These are phyloP conservation scores for Ceratobasidium sp. DNA, from an alignment of 1,284 basidiomycete species.

Conservation along the genomic window DNA sequence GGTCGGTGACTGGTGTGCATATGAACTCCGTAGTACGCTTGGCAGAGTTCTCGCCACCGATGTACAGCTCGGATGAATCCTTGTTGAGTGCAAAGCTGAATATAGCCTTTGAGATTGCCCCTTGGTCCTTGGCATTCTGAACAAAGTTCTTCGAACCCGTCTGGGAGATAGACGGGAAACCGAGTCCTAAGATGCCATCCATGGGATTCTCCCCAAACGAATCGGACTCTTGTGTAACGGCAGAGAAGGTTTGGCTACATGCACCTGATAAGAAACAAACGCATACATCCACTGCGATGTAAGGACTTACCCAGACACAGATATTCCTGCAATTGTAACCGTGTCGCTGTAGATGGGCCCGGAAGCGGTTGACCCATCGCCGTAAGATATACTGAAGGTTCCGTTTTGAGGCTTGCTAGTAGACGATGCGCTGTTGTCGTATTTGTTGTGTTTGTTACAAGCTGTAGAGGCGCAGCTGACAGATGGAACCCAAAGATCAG, in stretches of 20 bases:
- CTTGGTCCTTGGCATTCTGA: constrained; percentile 18
- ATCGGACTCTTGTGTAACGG: constrained; percentile 18
- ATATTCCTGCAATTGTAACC: constrained; percentile 55
- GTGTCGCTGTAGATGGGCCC: constrained; percentile 57
- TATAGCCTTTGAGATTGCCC: constrained; percentile 7
- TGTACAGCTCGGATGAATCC: constrained; percentile 61
- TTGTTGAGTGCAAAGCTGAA: constrained; percentile 53
- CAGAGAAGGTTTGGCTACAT: constrained; percentile 24
- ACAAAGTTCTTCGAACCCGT: constrained; percentile 51
- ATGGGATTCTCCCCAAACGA: constrained; percentile 40
- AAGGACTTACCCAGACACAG: constrained; percentile 45
- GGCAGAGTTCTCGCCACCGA: constrained; percentile 73
- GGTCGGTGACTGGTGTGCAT: constrained; percentile 1
- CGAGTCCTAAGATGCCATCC: constrained; percentile 49
- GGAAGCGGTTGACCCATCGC: constrained; percentile 62
- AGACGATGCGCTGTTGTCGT: constrained; percentile 58
- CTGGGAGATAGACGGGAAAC: constrained; percentile 45
- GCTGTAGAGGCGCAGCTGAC: constrained; percentile 59
- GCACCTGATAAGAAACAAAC: not conserved
- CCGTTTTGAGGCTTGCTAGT: constrained; percentile 50
- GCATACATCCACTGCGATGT: too few relatives aligned
- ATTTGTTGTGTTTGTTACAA: constrained; percentile 57
- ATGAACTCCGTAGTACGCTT: constrained; percentile 52
- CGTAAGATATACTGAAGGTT: constrained; percentile 59
- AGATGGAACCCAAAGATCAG: constrained; percentile 82